phyloP scores from a whole-genome alignment of 768 basidiomycete genomes.

The Trametes elegans region DNA sequence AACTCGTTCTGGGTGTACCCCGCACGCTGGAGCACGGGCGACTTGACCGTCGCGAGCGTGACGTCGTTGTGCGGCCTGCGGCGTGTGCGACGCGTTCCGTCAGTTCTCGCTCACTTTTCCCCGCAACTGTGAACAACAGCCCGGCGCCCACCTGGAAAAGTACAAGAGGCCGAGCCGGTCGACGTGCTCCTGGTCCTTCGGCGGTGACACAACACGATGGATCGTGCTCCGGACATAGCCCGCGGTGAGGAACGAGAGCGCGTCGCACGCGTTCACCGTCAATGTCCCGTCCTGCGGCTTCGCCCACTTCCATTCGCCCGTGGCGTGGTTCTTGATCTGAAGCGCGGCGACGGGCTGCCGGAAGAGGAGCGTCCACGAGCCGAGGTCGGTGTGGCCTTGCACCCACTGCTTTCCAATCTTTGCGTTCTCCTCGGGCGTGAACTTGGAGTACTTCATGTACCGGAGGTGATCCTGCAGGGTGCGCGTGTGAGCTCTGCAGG shows the following conservation, averaged over 20 bases:
- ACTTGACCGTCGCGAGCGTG: slow-evolving; percentile 39
- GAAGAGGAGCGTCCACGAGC: slow-evolving; percentile 51
- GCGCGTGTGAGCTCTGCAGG: background rate
- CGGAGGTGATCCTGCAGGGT: slow-evolving; percentile 40
- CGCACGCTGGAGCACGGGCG: slow-evolving; percentile 42
- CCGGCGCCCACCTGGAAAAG: slow-evolving; percentile 43
- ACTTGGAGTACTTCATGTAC: slow-evolving; percentile 55
- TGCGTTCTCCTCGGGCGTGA: slow-evolving; percentile 39
- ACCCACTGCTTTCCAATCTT: slow-evolving; percentile 36
- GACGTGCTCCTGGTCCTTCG: slow-evolving; percentile 49
- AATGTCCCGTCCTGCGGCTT: slow-evolving; percentile 47
- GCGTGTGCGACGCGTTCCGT: no score
- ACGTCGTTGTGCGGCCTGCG: slow-evolving; percentile 45
- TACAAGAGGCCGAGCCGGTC: slow-evolving; percentile 52
- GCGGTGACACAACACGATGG: slow-evolving; percentile 45
- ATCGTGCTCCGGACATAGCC: slow-evolving; percentile 46
- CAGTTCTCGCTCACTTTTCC: no score
- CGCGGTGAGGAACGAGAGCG: slow-evolving; percentile 46
- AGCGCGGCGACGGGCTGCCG: slow-evolving; percentile 53
- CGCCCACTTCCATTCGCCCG: slow-evolving; percentile 53
- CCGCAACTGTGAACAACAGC: no score
- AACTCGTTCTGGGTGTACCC: slow-evolving; percentile 46
- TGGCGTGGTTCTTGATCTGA: slow-evolving; percentile 47
- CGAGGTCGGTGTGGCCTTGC: slow-evolving; percentile 48
- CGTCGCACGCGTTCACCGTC: slow-evolving; percentile 52